Evolutionary conservation across 176 grass and related monocot genomes (phyloP), one percentile per base, ranked within the genome.

Genomic region (Elymus sibiricus): DNA sequence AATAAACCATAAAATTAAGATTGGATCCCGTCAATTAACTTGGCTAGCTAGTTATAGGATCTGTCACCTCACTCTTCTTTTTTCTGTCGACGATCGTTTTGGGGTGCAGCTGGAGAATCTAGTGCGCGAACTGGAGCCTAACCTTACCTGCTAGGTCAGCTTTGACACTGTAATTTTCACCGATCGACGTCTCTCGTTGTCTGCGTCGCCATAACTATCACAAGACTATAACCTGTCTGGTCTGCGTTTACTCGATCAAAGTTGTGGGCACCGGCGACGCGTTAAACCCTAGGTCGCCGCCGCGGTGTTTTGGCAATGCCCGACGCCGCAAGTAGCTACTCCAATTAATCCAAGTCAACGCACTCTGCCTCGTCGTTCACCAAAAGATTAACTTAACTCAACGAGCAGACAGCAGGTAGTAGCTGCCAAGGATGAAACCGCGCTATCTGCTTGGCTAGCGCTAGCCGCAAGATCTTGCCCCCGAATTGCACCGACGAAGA

Each of bases 251-350:
- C 55, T 9, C 56, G 31, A n/a, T 70, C 49, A 82, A 71, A 56
- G n/a, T 70, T 70, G 29, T 14, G 11, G 79, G 15, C 17, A 49
- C 28, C 46, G 21, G 22, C 31, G 12, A 53, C 34, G 70, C 49
- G 49, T 59, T 89, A 51, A 89, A 76, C 38, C 88, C 70, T 29
- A 68, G 46, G 70, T 60, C 27, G 70, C 15, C 19, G 47, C 47
- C 46, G 69, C 16, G 38, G 46, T 17, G 16, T 32, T 22, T 16
- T 14, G 13, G 4, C 46, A 46, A 13, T 46, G 43, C 22, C 16
- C 22, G 31, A 32, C 28, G 16, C 17, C 32, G 9, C 31, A 37
- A 49, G 13, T 7, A 82, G 22, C 29, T n/a, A 70, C 35, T 22
- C 9, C 66, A 4, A 26, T 56, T 70, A 56, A 55, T 70, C 11